Percentiles rank a stretch among this genome's conserved stretches.
These are phyloP conservation scores for Petrea volubilis DNA, from an alignment of 257 asterid species.

Conservation along the genomic window DNA sequence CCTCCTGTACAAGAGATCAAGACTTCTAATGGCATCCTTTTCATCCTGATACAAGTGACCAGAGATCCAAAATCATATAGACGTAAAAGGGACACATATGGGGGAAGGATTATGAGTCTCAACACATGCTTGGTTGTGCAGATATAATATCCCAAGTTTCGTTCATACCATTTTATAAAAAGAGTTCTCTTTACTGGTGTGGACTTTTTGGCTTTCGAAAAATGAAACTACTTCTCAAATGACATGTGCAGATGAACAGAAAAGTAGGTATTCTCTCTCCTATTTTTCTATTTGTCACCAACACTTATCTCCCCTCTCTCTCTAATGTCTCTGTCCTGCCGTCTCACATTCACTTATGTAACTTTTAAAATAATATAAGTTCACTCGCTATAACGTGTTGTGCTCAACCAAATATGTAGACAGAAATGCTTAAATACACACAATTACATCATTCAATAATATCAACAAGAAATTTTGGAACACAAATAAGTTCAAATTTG, in stretches of 20 bases:
- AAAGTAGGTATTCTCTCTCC: too few relatives aligned
- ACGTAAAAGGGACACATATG: neutral
- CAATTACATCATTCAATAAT: too few relatives aligned
- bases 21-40: conserved; percentile 92
- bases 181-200: neutral
- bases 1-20: conserved; percentile 93
- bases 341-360: too few relatives aligned
- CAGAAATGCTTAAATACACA: too few relatives aligned
- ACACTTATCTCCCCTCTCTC: too few relatives aligned
- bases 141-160: neutral
- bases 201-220: neutral
- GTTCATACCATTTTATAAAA: neutral
- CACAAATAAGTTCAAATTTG: neutral
- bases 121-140: neutral
- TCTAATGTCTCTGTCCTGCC: too few relatives aligned
- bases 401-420: too few relatives aligned
- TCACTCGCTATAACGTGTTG: too few relatives aligned
- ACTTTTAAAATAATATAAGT: too few relatives aligned
- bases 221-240: neutral
- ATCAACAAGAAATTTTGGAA: neutral
- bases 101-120: neutral
- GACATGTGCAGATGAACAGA: too few relatives aligned
- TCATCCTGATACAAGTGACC: conserved; percentile 62
- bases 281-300: too few relatives aligned
- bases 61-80: neutral